These are phyloP conservation scores for Tylopilus balloui DNA, from an alignment of 768 basidiomycete genomes.

Conservation along the genomic window DNA sequence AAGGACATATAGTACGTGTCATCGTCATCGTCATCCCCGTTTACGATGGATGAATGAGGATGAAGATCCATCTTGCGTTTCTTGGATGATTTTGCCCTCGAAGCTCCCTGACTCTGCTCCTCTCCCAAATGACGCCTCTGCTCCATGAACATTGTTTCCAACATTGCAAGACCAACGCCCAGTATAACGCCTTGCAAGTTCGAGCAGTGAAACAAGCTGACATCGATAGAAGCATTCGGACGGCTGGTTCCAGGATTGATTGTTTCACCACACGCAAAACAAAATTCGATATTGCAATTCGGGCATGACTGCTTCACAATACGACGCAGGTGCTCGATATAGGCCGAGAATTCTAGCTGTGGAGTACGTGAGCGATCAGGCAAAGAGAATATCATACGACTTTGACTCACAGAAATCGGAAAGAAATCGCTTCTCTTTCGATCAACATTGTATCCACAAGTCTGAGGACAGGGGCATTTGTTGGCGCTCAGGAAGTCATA, in stretches of 20 bases:
- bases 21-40: slow-evolving; percentile 53
- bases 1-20: slow-evolving; percentile 40
- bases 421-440: slow-evolving; percentile 80
- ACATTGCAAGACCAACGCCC: slow-evolving; percentile 85
- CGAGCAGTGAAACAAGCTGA: slow-evolving; percentile 80
- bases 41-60: slow-evolving; percentile 14
- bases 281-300: slow-evolving; percentile 56
- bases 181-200: slow-evolving; percentile 86
- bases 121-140: slow-evolving; percentile 38
- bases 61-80: slow-evolving; percentile 38
- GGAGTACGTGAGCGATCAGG: slow-evolving; percentile 9
- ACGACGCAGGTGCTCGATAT: slow-evolving; percentile 57
- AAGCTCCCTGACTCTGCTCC: slow-evolving; percentile 21
- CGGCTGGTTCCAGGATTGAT: slow-evolving; percentile 44
- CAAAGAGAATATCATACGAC: background rate
- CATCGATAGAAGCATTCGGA: slow-evolving; percentile 43
- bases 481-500: slow-evolving; percentile 70
- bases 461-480: slow-evolving; percentile 64
- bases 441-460: slow-evolving; percentile 59
- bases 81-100: slow-evolving; percentile 35
- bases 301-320: slow-evolving; percentile 60
- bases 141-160: slow-evolving; percentile 68
- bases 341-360: slow-evolving; percentile 70
- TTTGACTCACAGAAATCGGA: slow-evolving; percentile 65
- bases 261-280: slow-evolving; percentile 74